Conservation (phyloP, 495 filamentous ascomycete genomes). For the Tricharina praecox region DNA sequence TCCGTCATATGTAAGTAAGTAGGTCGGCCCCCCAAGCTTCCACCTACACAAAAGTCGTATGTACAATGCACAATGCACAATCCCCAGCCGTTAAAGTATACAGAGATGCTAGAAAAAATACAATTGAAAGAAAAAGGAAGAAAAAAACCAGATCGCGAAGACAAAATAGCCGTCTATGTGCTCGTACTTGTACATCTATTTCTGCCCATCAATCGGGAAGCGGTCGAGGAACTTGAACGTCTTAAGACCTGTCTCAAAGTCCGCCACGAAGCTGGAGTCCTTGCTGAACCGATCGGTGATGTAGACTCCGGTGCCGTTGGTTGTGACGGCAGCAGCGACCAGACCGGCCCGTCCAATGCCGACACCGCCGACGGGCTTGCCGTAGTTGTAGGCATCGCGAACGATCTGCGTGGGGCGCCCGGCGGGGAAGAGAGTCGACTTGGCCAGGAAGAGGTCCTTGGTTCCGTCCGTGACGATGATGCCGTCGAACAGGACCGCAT, state of each 20-base stretch:
- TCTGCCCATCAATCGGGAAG: slow-evolving; percentile 35
- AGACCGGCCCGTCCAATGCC: slow-evolving; percentile 35
- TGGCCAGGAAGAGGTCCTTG: slow-evolving; percentile 33
- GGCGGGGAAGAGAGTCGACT: slow-evolving; percentile 42
- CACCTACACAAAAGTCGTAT: too few species aligned
- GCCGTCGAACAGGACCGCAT: slow-evolving; percentile 57
- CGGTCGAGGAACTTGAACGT: slow-evolving; percentile 49
- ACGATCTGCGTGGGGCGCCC: slow-evolving; percentile 50
- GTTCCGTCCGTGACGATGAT: slow-evolving; percentile 45
- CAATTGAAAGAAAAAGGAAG: too few species aligned
- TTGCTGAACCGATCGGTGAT: slow-evolving; percentile 23
- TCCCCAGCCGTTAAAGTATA: too few species aligned
- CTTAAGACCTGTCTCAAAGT: slow-evolving; percentile 42
- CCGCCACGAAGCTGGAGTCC: slow-evolving; percentile 29
- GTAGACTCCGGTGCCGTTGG: slow-evolving; percentile 37
- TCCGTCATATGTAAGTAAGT: too few species aligned
- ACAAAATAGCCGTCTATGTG: too few species aligned
- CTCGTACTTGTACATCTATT: too few species aligned
- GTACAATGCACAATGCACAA: too few species aligned
- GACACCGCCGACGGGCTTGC: slow-evolving; percentile 52
- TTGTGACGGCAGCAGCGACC: slow-evolving; percentile 28
- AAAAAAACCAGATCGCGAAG: too few species aligned
- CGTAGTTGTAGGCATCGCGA: slow-evolving; percentile 48
- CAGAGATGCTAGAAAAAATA: too few species aligned
- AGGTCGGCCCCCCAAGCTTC: too few species aligned